These are phyloP conservation scores for Dioscorea zingiberensis DNA, from an alignment of 106 monocot species.

Conservation along the genomic window DNA sequence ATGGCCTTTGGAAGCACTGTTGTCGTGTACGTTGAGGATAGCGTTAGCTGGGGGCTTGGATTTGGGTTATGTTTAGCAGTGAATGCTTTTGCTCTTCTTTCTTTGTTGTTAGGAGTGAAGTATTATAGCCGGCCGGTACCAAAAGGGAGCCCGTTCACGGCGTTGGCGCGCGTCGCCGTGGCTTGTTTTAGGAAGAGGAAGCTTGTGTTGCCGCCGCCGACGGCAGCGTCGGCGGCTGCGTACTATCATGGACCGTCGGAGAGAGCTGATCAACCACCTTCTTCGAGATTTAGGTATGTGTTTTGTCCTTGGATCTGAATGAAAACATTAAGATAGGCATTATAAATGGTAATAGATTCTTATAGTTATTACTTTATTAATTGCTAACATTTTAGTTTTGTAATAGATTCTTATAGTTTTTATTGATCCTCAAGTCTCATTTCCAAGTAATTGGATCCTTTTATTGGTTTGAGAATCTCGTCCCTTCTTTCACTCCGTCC, in stretches of 20 bases:
- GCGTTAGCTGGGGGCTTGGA: conserved; percentile 53
- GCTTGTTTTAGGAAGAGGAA: conserved; percentile 44
- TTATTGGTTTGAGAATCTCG: no score
- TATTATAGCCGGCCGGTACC: conserved; percentile 23
- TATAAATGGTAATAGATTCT: no score
- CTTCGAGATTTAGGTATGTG: conserved; percentile 22
- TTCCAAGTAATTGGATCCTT: no score
- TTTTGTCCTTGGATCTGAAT: no score
- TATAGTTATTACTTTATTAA: no score
- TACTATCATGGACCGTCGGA: conserved; percentile 19
- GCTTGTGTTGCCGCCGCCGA: neutral
- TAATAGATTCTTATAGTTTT: no score
- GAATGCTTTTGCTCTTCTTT: conserved; percentile 13
- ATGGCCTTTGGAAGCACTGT: conserved; percentile 36
- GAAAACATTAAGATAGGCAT: no score
- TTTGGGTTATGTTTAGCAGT: conserved; percentile 23
- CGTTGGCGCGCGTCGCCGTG: conserved; percentile 35
- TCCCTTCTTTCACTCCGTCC: no score
- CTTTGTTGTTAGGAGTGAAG: conserved; percentile 26
- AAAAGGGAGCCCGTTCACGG: conserved; percentile 53
- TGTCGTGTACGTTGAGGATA: conserved; percentile 61
- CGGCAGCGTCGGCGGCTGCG: neutral
- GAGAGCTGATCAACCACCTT: conserved; percentile 2
- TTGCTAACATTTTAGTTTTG: no score
- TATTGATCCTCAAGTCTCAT: no score